Base-by-base conservation (phyloP, 2,329 filamentous ascomycete genomes). In the Talaromyces sp. region DNA sequence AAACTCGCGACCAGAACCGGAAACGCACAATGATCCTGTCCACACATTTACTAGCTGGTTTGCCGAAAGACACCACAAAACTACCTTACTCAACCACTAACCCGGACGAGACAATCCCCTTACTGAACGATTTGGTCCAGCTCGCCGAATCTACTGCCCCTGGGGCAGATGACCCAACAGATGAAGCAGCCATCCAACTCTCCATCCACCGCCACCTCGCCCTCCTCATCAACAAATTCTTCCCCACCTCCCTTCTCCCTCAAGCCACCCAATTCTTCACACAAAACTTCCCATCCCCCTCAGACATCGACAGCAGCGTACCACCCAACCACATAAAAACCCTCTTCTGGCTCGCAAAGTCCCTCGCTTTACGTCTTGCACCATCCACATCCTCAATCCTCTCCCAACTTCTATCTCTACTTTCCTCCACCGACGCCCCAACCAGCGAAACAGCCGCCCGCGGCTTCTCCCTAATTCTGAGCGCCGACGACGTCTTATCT, bases 261-360 rank as follows among this genome's bases (percentile, higher is more conserved):
- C 69, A 73, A 5, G 75, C 74, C 3, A 73, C 74, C 11, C 70
- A 70, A 1, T 72, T 77, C 5, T 71, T 78, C 34, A 74, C 72
- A 11, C 1, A 22, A 63, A 72, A 70, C 56, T 70, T 80, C 19
- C 70, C 79, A 31, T 68, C 73, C 38, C 43, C 67, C 43, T 63
- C 72, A 43, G 62, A 69, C 15, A 61, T 70, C 72, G 65, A 70
- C 5, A n/a, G 36, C 22, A 22, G 31, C n/a, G 13, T 45, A 10
- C 2, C 36, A 6, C 72, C 78, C 5, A 74, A 79, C 61, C 78
- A 77, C 36, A 82, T 88, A 69, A 81, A 82, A 25, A 81, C 86
- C 22, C 79, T 86, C 53, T 89, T 90, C 73, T 86, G 87, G 70
- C 77, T 88, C 45, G 77, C 84, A 7, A 89, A 89, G 72, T 86